Conservation (phyloP, 306 rosid species). For the Casuarina glauca region DNA sequence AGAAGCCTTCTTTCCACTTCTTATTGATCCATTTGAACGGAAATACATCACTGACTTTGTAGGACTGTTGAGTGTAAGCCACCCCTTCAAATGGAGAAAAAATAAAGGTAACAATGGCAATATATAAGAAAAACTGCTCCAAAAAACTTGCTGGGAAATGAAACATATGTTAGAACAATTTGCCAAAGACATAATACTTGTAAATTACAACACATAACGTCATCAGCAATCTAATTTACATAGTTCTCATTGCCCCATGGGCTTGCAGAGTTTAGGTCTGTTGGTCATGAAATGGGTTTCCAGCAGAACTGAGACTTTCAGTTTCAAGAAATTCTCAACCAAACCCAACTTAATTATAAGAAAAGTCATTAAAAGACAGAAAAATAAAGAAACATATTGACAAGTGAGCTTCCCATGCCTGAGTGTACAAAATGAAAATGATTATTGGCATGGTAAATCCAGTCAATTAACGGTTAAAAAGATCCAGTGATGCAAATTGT, state of each 20-base stretch:
- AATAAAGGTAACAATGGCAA: not conserved
- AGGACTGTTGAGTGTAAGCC: slow-evolving; percentile 49
- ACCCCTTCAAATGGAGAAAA: slow-evolving; percentile 31
- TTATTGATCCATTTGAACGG: slow-evolving; percentile 52
- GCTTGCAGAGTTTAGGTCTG: not conserved
- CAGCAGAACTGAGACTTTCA: not conserved
- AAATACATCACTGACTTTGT: slow-evolving; percentile 50
- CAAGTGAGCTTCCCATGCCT: not conserved
- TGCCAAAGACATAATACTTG: not conserved
- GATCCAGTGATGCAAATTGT: not conserved
- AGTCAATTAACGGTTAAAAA: not conserved
- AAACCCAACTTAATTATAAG: not conserved
- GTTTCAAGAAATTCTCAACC: not conserved
- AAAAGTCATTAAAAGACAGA: not conserved
- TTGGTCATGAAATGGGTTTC: not conserved
- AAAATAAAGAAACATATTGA: not conserved
- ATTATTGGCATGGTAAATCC: not conserved
- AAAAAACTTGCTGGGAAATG: slow-evolving; percentile 4
- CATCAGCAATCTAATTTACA: not conserved
- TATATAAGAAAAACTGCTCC: not conserved
- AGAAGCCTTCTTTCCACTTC: slow-evolving; percentile 54
- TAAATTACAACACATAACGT: not conserved
- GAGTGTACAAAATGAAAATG: not conserved
- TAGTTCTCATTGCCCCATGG: not conserved
- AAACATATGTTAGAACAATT: not conserved